These are phyloP conservation scores for Cyclocybe aegerita DNA, from an alignment of 768 basidiomycete genomes.

Conservation along the genomic window DNA sequence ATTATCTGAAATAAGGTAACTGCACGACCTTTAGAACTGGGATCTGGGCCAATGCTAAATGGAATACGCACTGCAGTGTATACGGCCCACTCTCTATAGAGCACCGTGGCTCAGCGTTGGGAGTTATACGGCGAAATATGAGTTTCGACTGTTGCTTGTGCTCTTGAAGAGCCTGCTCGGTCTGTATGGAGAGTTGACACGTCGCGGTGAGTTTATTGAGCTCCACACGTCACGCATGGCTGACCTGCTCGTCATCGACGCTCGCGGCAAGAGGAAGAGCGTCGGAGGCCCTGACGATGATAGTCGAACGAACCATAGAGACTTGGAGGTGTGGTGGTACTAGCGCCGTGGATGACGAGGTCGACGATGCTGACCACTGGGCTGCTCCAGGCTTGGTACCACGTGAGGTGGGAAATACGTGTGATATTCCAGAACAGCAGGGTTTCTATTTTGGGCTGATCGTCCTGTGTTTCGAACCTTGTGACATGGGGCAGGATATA, in stretches of 20 bases:
- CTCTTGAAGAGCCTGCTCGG: conserved; percentile 90
- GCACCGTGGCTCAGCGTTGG: conserved; percentile 93
- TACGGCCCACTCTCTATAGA: conserved; percentile 96
- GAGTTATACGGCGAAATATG: conserved; percentile 90
- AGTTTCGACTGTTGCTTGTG: conserved; percentile 99
- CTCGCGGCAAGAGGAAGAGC: conserved; percentile 91
- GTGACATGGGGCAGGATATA: conserved; percentile 15
- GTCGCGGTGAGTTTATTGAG: conserved; percentile 20
- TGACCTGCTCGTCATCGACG: conserved; percentile 95
- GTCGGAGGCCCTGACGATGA: conserved; percentile 82
- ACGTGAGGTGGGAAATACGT: conserved; percentile 17
- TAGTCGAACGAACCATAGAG: conserved; percentile 83
- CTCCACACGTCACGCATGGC: conserved; percentile 14
- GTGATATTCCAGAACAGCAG: conserved; percentile 13
- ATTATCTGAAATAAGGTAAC: conserved; percentile 93
- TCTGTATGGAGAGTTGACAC: conserved; percentile 50
- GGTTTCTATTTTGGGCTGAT: conserved; percentile 5
- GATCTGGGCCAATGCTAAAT: background rate
- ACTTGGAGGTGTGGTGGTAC: conserved; percentile 9
- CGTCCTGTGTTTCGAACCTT: conserved; percentile 5
- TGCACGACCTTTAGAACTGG: conserved; percentile 28
- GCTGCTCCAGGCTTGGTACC: too few species aligned
- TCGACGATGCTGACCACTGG: conserved; percentile 8
- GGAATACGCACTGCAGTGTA: conserved; percentile 82
- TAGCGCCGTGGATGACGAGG: conserved; percentile 3